Evolutionary conservation across 2,329 filamentous ascomycete genomes (phyloP).

Genomic region (Xylariales sp.): DNA sequence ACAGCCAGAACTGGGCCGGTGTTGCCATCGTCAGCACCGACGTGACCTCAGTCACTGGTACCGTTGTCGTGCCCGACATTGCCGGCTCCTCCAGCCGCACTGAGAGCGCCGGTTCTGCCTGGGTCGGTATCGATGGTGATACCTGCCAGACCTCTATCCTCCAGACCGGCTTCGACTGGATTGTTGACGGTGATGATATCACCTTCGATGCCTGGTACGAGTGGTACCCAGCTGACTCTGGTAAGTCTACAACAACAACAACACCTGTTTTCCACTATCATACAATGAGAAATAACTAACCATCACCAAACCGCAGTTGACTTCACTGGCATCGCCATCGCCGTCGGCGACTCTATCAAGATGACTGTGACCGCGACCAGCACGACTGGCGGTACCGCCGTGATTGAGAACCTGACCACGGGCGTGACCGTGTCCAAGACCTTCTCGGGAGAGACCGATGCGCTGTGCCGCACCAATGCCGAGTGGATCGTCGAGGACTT

Average conservation of each 20-base stretch:
- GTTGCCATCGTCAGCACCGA: slow-evolving; percentile 47
- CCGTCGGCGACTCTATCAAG: slow-evolving; percentile 19
- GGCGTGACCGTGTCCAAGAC: slow-evolving; percentile 48
- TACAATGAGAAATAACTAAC: too few relatives aligned
- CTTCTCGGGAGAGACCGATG: slow-evolving; percentile 35
- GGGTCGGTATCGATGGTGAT: slow-evolving; percentile 60
- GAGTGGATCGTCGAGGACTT: slow-evolving; percentile 62
- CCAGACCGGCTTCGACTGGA: slow-evolving; percentile 54
- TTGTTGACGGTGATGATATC: slow-evolving; percentile 32
- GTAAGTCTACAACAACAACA: too few relatives aligned
- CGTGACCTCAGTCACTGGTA: slow-evolving; percentile 48
- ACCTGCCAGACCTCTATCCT: slow-evolving; percentile 50
- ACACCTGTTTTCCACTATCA: too few relatives aligned
- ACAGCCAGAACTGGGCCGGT: slow-evolving; percentile 56
- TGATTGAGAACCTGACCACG: slow-evolving; percentile 46
- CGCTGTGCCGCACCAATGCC: slow-evolving; percentile 50
- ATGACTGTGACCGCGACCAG: slow-evolving; percentile 30
- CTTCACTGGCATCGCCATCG: slow-evolving; percentile 39
- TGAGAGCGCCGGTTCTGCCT: slow-evolving; percentile 40
- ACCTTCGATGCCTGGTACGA: slow-evolving; percentile 52
- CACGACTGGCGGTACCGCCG: slow-evolving; percentile 36
- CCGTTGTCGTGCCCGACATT: slow-evolving; percentile 46
- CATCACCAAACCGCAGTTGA: too few relatives aligned
- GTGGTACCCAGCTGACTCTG: slow-evolving; percentile 54
- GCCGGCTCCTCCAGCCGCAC: slow-evolving; percentile 31